Evolutionary conservation across 441 rosid genomes (phyloP), one percentile per base, ranked within the genome.

Genomic region (Cnidoscolus chayamansa): DNA sequence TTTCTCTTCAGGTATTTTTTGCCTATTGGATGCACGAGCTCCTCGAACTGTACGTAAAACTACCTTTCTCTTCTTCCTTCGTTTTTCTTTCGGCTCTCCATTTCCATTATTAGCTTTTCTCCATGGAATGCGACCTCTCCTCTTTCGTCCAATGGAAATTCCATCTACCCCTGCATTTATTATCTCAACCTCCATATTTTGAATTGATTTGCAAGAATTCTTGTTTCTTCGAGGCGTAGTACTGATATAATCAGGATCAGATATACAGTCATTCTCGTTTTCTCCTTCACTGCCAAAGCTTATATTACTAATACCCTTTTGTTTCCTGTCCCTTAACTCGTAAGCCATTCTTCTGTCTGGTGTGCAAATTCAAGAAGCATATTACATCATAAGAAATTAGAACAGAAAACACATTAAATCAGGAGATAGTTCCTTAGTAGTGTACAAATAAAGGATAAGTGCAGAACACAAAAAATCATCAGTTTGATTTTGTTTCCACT

Each of bases 391-490:
- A 32, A 55, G 13, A 32, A 58, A 49, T 19, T 32, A 61, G 37
- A 61, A 50, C 31, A 20, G 57, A 17, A 32, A 31, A 7, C 31
- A 40, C 64, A 56, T 56, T 37, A 45, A 25, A 69, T 16, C 40
- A 69, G 13, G 47, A 57, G 35, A 6, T 25, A 20, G 48, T 32
- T 50, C 9, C 47, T 59, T 55, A 5, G 16, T 20, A 4, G 25
- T 43, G 31, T 48, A 12, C 58, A 60, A 32, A 71, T 48, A 48
- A 48, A 60, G 58, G 10, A 59, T 30, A 1, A 10, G 17, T 31
- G 49, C 59, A 61, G 50, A 71, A 49, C 60, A 61, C 49, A 71
- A 30, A 71, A 30, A 32, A 71, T 71, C 10, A 71, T 63, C 61
- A 56, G 12, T n/a, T 31, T 60, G 25, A 71, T 71, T 25, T 31